Percentiles rank a stretch among this genome's conserved stretches.
These are phyloP conservation scores for Lanmaoa pseudosensibilis DNA, from an alignment of 768 basidiomycete species.

Conservation along the genomic window DNA sequence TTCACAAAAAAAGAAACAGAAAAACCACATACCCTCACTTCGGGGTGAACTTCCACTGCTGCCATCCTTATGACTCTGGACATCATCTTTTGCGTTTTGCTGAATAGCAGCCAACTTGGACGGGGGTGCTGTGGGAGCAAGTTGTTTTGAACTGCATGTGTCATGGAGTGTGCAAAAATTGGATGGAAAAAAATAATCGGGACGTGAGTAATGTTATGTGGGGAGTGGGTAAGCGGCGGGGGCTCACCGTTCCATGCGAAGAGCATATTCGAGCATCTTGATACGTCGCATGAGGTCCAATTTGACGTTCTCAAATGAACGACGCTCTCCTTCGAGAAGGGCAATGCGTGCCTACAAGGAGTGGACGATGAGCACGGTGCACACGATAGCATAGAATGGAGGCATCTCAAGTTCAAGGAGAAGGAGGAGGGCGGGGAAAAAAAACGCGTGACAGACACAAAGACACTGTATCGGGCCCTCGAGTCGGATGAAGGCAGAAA, in stretches of 20 bases:
- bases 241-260: constrained; percentile 90
- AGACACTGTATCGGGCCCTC: neutral
- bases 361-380: constrained; percentile 15
- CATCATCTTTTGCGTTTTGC: constrained; percentile 67
- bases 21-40: constrained; percentile 63
- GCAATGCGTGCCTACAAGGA: constrained; percentile 85
- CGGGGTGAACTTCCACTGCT: constrained; percentile 82
- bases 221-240: constrained; percentile 1
- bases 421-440: neutral
- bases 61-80: constrained; percentile 70
- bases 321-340: constrained; percentile 92
- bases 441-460: neutral
- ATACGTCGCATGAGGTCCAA: constrained; percentile 94
- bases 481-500: neutral
- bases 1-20: neutral
- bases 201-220: constrained; percentile 5
- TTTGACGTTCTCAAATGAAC: constrained; percentile 96
- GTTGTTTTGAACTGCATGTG: constrained; percentile 71
- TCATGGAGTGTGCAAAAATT: constrained; percentile 22
- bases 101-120: constrained; percentile 67
- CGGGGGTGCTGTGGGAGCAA: constrained; percentile 56
- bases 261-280: constrained; percentile 98
- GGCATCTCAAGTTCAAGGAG: neutral
- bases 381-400: neutral
- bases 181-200: constrained; percentile 33